Conservation (phyloP, 176 grass and related monocot species). For the Calamus simplicifolius region DNA sequence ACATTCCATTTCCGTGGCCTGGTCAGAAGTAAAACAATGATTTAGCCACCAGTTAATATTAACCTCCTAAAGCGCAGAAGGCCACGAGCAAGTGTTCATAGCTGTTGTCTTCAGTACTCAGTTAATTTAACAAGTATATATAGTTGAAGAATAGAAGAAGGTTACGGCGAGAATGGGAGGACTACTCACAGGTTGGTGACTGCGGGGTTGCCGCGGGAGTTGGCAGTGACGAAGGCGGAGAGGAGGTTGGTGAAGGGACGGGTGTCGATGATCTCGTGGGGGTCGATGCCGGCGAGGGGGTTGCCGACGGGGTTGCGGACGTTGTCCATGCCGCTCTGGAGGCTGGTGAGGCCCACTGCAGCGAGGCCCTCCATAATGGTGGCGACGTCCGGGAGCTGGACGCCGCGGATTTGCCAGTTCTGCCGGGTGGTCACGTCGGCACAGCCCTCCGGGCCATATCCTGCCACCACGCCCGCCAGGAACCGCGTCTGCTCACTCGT, state of each 20-base stretch:
- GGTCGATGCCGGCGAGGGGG: constrained; percentile 87
- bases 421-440: constrained; percentile 93
- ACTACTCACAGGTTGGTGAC: constrained; percentile 69
- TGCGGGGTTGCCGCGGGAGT: constrained; percentile 52
- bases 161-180: too few relatives aligned
- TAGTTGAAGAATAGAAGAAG: too few relatives aligned
- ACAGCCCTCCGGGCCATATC: constrained; percentile 76
- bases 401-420: constrained; percentile 99
- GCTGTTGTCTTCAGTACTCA: too few relatives aligned
- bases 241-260: constrained; percentile 80
- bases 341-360: constrained; percentile 74
- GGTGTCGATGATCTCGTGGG: constrained; percentile 87
- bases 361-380: constrained; percentile 65
- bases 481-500: constrained; percentile 95
- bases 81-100: too few relatives aligned
- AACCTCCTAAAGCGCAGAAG: too few relatives aligned
- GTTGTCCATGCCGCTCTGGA: constrained; percentile 99
- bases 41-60: not conserved
- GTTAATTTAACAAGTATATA: too few relatives aligned
- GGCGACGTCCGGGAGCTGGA: constrained; percentile 74
- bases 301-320: constrained; percentile 93
- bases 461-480: constrained; percentile 72
- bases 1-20: constrained; percentile 94
- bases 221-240: constrained; percentile 67
- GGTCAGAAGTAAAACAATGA: not conserved